A percentile compares a stretch with the other conserved stretches of the same genome.
Evolutionary conservation across 1,284 basidiomycete genomes (phyloP).

Genomic region (Hemileia vastatrix): DNA sequence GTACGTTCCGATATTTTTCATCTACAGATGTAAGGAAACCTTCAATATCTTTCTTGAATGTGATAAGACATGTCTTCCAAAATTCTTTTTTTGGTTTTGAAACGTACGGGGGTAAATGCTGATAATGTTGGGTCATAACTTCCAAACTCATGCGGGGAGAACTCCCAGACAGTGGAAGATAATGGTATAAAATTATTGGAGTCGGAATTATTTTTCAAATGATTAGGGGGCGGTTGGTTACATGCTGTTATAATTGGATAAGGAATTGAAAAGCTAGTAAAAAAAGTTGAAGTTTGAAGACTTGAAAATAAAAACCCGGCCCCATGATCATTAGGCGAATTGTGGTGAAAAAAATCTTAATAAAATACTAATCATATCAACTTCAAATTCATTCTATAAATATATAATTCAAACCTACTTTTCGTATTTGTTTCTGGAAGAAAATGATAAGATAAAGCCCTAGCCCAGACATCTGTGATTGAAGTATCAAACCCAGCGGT

Average conservation of each 20-base stretch:
- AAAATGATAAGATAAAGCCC: conserved; percentile 8
- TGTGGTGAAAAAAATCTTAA: neutral
- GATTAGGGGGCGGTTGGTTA: neutral
- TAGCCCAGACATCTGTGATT: conserved; percentile 6
- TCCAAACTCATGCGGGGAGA: conserved; percentile 49
- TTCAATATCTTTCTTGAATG: no score
- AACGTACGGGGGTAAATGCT: conserved; percentile 38
- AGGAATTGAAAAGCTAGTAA: conserved; percentile 3
- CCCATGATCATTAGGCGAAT: conserved; percentile 5
- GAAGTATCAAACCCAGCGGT: conserved; percentile 12
- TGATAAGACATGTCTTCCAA: no score
- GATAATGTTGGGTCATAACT: conserved; percentile 46
- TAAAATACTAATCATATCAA: no score
- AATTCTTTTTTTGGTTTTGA: no score
- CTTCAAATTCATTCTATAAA: no score
- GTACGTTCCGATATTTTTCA: conserved; percentile 44
- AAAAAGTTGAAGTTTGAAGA: neutral
- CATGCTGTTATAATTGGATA: conserved; percentile 10
- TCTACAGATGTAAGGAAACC: conserved; percentile 15
- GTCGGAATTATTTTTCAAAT: neutral
- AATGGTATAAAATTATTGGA: conserved; percentile 3
- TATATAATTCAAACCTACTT: neutral
- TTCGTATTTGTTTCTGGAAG: conserved; percentile 1
- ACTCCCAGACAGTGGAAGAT: conserved; percentile 47
- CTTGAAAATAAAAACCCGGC: conserved; percentile 6